Base-by-base conservation (phyloP, 148 eudicot species). In the Simmondsia chinensis region DNA sequence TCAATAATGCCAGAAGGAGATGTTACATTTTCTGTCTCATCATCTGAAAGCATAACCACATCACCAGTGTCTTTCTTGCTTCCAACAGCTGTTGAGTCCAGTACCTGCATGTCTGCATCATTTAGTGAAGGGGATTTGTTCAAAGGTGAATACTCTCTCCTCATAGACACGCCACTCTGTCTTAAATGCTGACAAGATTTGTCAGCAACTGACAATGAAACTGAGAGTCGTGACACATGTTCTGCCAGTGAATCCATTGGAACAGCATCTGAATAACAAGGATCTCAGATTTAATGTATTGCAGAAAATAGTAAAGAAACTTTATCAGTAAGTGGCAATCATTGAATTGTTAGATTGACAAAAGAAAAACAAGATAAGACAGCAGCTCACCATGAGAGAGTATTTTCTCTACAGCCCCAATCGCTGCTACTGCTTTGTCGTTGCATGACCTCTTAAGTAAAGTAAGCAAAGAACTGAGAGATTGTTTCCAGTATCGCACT, bases 401-500 rank as follows among this genome's bases (percentile, higher is more conserved):
- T 43, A 77, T 70, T 49, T 72, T 73, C 62, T 86, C 88, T 30
- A 80, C 63, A 39, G 59, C 57, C 34, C 31, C 44, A 48, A 86
- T 68, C 51, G 56, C 55, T 25, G 48, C 59, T 29, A 47, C 56
- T 46, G 74, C 63, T 14, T 56, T 71, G 27, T 72, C 58, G 55
- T 50, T 38, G 65, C 77, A 71, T 43, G 70, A 71, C 41, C 42
- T 49, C 77, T 65, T 91, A 34, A 86, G 46, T 49, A 74, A 33
- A 65, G 51, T 60, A 23, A 86, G 72, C 75, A 91, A 50, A 51
- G 73, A 59, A 46, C 33, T 51, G 58, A 79, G n/a, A 10, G 89
- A 64, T 33, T 70, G 83, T 69, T 79, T 91, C 99, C 99, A 91
- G 56, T 91, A 91, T 34, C 99, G 74, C 29, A 73, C 66, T 43